Base-by-base conservation (phyloP, 805 yeast genomes). In the Kodamaea nitidulidarum region DNA sequence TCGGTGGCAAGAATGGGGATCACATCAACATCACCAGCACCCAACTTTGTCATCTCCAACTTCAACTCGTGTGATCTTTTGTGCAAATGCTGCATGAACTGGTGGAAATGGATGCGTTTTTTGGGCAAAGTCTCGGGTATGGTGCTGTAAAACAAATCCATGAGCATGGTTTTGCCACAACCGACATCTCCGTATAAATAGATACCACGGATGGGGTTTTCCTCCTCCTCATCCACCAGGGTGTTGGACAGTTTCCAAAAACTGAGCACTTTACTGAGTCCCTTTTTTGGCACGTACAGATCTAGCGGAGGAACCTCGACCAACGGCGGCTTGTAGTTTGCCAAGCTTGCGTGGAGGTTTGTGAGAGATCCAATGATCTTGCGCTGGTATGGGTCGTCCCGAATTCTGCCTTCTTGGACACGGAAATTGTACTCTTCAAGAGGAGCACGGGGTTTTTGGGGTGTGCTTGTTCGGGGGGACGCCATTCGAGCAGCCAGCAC, bases 161-260 rank as follows among this genome's bases (percentile, higher is more conserved):
- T 91, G 44, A 93, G 69, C 97, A 93, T 91, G 6, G 98, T 93
- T 57, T 93, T 91, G 3, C 98, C 98, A 61, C 98, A 90, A 2
- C 98, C 98, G 31, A 93, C 98, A 60, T 93, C 98, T 15, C 98
- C 98, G 61, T 86, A 93, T 21, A 93, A 70, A 54, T 93, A 93
- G 6, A 93, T 83, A 4, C 98, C 98, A 48, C 75, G 96, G 10
- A 81, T 69, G 2, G 51, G 51, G 14, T 60, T 60, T 20, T 61
- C 67, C 31, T 54, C 60, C 7, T 28, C 12, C n/a, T 39, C 38
- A 6, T 46, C 45, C 25, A 48, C 25, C 12, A 3, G 25, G 21
- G 16, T 12, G 11, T 21, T 11, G 18, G 27, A 20, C 25, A 35
- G 33, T 29, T 38, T 32, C 41, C 41, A 38, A n/a, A 38, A 32